These are phyloP conservation scores for Physcomitrium patens DNA, from an alignment of 225 moss, liverwort and hornwort species.

Conservation along the genomic window DNA sequence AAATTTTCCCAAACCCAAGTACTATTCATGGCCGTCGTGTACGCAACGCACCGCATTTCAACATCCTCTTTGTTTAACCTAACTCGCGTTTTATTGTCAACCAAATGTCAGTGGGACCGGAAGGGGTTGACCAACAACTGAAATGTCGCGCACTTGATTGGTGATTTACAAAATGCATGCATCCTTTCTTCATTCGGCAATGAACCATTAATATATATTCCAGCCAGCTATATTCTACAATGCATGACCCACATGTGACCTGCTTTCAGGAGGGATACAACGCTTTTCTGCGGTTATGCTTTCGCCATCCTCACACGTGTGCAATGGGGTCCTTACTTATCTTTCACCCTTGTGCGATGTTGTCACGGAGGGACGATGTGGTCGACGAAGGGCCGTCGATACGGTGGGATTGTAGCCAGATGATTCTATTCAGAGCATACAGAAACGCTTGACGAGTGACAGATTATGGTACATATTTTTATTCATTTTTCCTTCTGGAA, in stretches of 20 bases:
- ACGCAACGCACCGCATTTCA: no score
- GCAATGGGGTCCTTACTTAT: not conserved
- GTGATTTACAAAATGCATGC: not conserved
- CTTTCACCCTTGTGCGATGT: not conserved
- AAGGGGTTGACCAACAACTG: no score
- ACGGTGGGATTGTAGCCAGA: not conserved
- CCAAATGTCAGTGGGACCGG: no score
- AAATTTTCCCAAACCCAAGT: no score
- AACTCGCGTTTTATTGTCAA: no score
- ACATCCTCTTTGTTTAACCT: no score
- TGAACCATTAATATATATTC: not conserved
- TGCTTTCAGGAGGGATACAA: not conserved
- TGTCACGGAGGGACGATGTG: not conserved
- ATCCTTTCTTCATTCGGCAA: slow-evolving; percentile 5
- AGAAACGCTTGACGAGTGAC: no score
- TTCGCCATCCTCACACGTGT: not conserved
- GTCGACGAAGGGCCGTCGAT: not conserved
- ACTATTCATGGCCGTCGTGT: no score
- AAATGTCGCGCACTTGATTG: slow-evolving; percentile 11
- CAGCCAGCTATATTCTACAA: not conserved
- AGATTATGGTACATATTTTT: no score
- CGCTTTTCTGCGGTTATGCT: not conserved
- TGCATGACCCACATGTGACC: slow-evolving; percentile 24
- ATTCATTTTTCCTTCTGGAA: not conserved
- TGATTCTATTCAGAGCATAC: no score